Percentiles rank a stretch among this genome's conserved stretches.
These are phyloP conservation scores for Penicillium riverlandense DNA, from an alignment of 495 filamentous ascomycete genomes.

Conservation along the genomic window DNA sequence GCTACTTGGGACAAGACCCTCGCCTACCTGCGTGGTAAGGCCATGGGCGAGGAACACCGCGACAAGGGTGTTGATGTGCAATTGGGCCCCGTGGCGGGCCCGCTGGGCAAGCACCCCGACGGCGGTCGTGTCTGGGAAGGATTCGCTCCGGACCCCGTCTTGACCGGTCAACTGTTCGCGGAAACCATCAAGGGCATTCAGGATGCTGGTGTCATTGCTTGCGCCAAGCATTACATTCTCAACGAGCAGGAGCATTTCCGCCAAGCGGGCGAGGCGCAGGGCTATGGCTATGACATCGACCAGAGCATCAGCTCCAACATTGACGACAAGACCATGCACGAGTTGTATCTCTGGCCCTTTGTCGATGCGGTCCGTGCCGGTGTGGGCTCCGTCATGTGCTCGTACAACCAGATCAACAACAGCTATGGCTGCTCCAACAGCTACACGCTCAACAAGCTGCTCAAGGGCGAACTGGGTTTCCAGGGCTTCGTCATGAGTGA, in stretches of 20 bases:
- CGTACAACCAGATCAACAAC: constrained; percentile 82
- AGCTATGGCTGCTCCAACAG: constrained; percentile 65
- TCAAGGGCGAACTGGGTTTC: constrained; percentile 90
- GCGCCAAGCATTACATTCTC: constrained; percentile 73
- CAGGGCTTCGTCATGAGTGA: constrained; percentile 92
- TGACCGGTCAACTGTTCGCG: constrained; percentile 66
- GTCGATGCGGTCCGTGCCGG: constrained; percentile 69
- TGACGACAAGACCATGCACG: constrained; percentile 92
- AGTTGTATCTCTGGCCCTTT: constrained; percentile 87
- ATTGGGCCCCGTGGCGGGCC: constrained; percentile 85
- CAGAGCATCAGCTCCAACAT: constrained; percentile 72
- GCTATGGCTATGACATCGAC: constrained; percentile 56
- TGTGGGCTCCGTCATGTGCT: constrained; percentile 87
- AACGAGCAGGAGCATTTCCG: constrained; percentile 83
- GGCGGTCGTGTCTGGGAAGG: constrained; percentile 86
- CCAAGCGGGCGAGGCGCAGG: constrained; percentile 54
- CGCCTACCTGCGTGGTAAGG: constrained; percentile 67
- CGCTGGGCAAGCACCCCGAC: constrained; percentile 64
- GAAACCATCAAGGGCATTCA: constrained; percentile 78
- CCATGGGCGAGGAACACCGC: constrained; percentile 73
- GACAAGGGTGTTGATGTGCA: constrained; percentile 81
- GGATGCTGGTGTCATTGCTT: constrained; percentile 72
- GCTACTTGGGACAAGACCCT: constrained; percentile 70
- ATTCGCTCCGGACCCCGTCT: constrained; percentile 64
- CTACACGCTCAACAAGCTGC: constrained; percentile 67